Percentiles rank a stretch among this genome's conserved stretches.
These are phyloP conservation scores for Sutorius australiensis DNA, from an alignment of 768 basidiomycete genomes.

Conservation along the genomic window DNA sequence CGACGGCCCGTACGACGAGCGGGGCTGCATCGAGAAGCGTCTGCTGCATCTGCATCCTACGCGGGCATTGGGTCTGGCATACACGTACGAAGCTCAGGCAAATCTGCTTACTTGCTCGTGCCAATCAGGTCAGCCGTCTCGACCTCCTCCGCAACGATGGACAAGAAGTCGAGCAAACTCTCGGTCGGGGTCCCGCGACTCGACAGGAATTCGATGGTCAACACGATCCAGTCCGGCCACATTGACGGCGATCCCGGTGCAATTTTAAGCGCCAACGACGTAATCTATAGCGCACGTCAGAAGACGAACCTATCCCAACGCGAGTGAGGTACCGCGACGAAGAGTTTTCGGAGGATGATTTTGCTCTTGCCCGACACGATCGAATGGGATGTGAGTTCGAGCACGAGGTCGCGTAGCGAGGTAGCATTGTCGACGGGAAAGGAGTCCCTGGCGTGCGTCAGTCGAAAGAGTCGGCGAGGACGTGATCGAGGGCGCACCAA, in stretches of 20 bases:
- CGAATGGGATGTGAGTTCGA: constrained; percentile 67
- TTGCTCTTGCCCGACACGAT: constrained; percentile 56
- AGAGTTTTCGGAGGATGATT: constrained; percentile 81
- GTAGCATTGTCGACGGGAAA: constrained; percentile 62
- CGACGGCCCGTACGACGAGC: constrained; percentile 68
- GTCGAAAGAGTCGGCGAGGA: background rate
- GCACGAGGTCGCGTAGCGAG: constrained; percentile 59
- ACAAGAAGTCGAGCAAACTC: constrained; percentile 67
- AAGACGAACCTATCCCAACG: background rate
- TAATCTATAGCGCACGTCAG: constrained; percentile 41
- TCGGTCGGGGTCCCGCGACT: constrained; percentile 55
- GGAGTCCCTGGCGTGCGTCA: constrained; percentile 52
- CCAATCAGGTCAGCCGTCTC: constrained; percentile 71
- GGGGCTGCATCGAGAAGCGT: constrained; percentile 65
- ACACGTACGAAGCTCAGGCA: background rate
- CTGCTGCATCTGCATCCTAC: constrained; percentile 60
- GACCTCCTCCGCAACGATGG: constrained; percentile 83
- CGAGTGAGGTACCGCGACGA: constrained; percentile 61
- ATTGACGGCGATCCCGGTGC: constrained; percentile 52
- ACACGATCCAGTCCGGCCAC: constrained; percentile 77
- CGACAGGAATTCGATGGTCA: constrained; percentile 60
- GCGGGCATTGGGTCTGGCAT: constrained; percentile 8
- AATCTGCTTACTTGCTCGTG: constrained; percentile 58
- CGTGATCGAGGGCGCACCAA: constrained; percentile 52
- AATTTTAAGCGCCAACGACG: constrained; percentile 69